Evolutionary conservation across 257 asterid genomes (phyloP).

Genomic region (Przewalskia tangutica): DNA sequence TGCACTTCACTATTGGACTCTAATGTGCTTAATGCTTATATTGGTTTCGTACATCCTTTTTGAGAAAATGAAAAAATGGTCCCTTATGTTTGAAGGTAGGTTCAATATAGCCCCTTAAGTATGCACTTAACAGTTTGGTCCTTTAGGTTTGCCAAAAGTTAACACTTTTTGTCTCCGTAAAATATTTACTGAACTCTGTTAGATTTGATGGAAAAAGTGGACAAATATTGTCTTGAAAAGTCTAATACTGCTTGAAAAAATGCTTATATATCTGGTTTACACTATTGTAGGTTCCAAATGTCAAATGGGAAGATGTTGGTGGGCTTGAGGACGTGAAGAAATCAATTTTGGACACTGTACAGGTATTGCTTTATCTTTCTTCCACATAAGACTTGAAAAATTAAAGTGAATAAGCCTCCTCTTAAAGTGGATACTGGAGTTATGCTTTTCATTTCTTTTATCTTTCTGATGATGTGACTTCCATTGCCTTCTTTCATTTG

Average conservation of each 20-base stretch:
- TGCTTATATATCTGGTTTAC: neutral
- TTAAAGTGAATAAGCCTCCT: neutral
- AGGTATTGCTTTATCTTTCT: conserved; percentile 36
- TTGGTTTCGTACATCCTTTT: neutral
- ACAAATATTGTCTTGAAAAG: neutral
- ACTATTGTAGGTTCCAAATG: conserved; percentile 60
- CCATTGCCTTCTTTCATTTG: conserved; percentile 14
- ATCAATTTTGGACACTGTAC: conserved; percentile 91
- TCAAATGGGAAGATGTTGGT: conserved; percentile 99
- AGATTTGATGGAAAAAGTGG: too few relatives aligned
- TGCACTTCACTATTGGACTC: neutral
- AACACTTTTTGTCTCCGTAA: too few relatives aligned
- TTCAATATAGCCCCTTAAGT: too few relatives aligned
- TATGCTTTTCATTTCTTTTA: neutral
- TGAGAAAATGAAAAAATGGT: neutral
- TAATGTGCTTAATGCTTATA: neutral
- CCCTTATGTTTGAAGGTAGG: too few relatives aligned
- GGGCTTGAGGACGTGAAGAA: conserved; percentile 98
- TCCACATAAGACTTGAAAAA: neutral
- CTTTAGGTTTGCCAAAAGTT: too few relatives aligned
- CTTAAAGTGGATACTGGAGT: neutral
- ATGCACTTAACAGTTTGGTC: too few relatives aligned
- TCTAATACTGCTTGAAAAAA: neutral
- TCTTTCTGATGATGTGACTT: neutral
- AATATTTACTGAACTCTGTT: too few relatives aligned